phyloP scores from a whole-genome alignment of 2,329 filamentous ascomycete species.

The Aureobasidium namibiae region DNA sequence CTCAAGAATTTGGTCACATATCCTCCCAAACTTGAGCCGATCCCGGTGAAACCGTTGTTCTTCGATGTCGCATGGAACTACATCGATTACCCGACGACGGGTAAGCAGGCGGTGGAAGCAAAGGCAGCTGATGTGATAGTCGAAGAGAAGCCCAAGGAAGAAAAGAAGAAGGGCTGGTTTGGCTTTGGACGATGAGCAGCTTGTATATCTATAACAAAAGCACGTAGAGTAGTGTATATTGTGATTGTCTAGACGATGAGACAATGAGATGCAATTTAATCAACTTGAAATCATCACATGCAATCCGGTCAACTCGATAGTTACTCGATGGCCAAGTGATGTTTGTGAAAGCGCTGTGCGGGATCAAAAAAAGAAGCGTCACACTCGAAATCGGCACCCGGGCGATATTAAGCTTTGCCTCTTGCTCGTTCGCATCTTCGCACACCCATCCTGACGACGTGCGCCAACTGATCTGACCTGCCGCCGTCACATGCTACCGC shows the following conservation, averaged over 20 bases:
- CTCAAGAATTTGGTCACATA: constrained; percentile 76
- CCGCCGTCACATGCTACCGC: constrained; percentile 1
- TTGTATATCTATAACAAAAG: background rate
- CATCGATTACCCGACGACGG: constrained; percentile 74
- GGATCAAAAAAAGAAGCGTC: background rate
- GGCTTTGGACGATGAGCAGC: constrained; percentile 37
- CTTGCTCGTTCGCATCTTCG: background rate
- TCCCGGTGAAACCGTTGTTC: constrained; percentile 92
- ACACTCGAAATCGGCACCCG: background rate
- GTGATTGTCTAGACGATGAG: background rate
- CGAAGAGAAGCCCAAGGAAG: constrained; percentile 25
- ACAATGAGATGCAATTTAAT: background rate
- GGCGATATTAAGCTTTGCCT: constrained; percentile 4
- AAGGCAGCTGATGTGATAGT: constrained; percentile 18
- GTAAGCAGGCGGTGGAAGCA: constrained; percentile 24
- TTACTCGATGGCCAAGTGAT: background rate
- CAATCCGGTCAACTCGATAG: no score
- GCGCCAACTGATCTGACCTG: background rate
- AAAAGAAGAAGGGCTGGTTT: constrained; percentile 44
- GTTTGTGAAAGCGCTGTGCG: background rate
- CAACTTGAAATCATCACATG: background rate
- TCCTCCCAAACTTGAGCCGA: constrained; percentile 71
- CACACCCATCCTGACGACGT: background rate
- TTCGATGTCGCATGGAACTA: constrained; percentile 97
- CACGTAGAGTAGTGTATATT: background rate